phyloP scores from a whole-genome alignment of 2,329 filamentous ascomycete genomes.

The Colletotrichum paranaense region DNA sequence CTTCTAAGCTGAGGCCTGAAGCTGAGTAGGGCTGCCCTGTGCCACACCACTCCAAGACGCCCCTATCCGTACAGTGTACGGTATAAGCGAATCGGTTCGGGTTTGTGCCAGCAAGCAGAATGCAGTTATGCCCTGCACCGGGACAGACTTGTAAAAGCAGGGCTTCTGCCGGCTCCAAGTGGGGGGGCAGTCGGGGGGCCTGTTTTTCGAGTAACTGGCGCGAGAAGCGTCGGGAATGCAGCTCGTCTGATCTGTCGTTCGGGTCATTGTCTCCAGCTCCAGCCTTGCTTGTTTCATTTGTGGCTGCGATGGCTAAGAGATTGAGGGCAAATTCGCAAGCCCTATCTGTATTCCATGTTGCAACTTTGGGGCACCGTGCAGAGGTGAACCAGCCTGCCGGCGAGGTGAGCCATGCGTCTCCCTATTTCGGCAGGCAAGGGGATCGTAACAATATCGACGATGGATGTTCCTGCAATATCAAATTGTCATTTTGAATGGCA shows the following conservation, averaged over 20 bases:
- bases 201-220: constrained; percentile 27
- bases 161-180: constrained; percentile 22
- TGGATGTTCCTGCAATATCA: constrained; percentile 28
- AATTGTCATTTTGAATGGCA: constrained; percentile 7
- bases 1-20: background rate
- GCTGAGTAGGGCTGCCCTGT: constrained; percentile 24
- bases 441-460: constrained; percentile 2
- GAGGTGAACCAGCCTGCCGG: background rate
- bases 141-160: constrained; percentile 4
- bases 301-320: constrained; percentile 6
- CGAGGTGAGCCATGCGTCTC: constrained; percentile 23
- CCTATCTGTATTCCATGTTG: background rate
- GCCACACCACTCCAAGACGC: background rate
- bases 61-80: background rate
- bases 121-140: background rate
- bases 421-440: constrained; percentile 35
- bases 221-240: constrained; percentile 31
- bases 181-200: constrained; percentile 7
- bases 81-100: constrained; percentile 1
- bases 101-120: background rate
- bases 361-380: background rate
- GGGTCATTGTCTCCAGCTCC: constrained; percentile 16
- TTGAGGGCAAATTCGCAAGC: background rate
- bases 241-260: constrained; percentile 31
- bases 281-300: constrained; percentile 34